Evolutionary conservation across 192 early-diverging fungal species (phyloP).

Genomic region (Backusella macrospora): DNA sequence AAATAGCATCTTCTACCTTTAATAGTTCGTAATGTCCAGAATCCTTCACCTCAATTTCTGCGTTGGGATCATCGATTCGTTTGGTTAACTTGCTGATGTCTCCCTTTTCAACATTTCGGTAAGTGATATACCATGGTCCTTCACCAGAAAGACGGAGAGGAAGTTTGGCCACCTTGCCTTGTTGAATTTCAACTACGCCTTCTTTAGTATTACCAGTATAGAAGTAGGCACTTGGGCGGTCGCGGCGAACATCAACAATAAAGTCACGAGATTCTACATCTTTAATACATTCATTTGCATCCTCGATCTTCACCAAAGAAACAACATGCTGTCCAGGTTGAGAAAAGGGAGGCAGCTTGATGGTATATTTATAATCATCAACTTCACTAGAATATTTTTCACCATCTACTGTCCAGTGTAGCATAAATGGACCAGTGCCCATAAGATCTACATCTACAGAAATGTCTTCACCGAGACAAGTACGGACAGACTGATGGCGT

Average conservation of each 20-base stretch:
- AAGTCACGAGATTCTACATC: slow-evolving; percentile 41
- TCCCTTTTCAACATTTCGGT: slow-evolving; percentile 28
- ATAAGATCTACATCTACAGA: slow-evolving; percentile 39
- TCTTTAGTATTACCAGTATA: slow-evolving; percentile 25
- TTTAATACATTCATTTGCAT: slow-evolving; percentile 47
- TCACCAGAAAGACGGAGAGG: slow-evolving; percentile 50
- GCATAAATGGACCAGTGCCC: slow-evolving; percentile 42
- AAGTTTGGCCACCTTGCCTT: slow-evolving; percentile 40
- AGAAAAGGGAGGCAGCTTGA: slow-evolving; percentile 41
- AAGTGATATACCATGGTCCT: slow-evolving; percentile 44
- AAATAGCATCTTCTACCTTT: slow-evolving; percentile 44
- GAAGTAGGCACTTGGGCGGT: slow-evolving; percentile 47
- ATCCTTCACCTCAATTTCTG: slow-evolving; percentile 26
- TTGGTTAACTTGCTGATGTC: not conserved
- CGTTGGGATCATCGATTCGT: slow-evolving; percentile 37
- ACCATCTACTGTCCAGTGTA: slow-evolving; percentile 41
- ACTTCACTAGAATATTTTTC: slow-evolving; percentile 33
- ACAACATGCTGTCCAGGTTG: slow-evolving; percentile 43
- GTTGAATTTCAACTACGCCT: slow-evolving; percentile 28
- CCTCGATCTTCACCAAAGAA: slow-evolving; percentile 43
- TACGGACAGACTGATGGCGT: slow-evolving; percentile 8
- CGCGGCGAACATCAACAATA: slow-evolving; percentile 45
- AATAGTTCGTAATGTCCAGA: slow-evolving; percentile 45
- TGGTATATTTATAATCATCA: slow-evolving; percentile 28
- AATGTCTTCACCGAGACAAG: slow-evolving; percentile 44